Evolutionary conservation across 805 yeast species (phyloP), one percentile per base, ranked within the genome.

Genomic region (Ogataea naganishii): DNA sequence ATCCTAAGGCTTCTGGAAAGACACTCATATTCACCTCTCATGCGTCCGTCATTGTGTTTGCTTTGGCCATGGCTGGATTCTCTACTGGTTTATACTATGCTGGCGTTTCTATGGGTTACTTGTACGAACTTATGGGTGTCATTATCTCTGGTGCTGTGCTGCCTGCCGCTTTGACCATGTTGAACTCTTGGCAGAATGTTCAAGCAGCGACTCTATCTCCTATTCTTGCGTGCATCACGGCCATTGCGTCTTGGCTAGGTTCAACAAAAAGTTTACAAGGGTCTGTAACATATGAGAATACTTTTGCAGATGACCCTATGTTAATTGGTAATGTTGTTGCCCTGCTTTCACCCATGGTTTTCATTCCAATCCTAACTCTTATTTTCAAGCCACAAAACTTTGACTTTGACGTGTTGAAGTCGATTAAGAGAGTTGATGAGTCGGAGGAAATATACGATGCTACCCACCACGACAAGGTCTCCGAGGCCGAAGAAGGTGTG

Each of bases 271-370:
- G 60, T 3, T 42, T 60, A 26, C 58, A 51, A 34, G 66, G 68
- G 21, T 40, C 51, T 4, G 57, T 70, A 25, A 67, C 67, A 6
- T 67, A 67, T 64, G 51, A 58, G 53, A 33, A 36, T 30, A 74
- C 94, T n/a, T 92, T 89, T 41, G 71, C 67, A 39, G 94, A 88
- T 53, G 70, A 82, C 49, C 80, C 96, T 23, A 88, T 88, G 96
- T 65, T 85, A 38, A 76, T 79, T 3, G 96, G 95, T 36, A 86
- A 86, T 53, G 75, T 84, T 27, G 86, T 84, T 30, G 89, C 95
- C 0, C 58, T 86, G 37, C 61, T 75, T 31, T 69, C 88, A 2
- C 95, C 95, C 7, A 47, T 71, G 12, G 53, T 85, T 12, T 65
- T 76, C 33, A 60, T 76, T 28, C 86, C 94, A 17, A 47, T 78